A percentile compares a stretch with the other conserved stretches of the same genome.
phyloP scores from a whole-genome alignment of 2,329 filamentous ascomycete genomes.

The Colletotrichum sp. region DNA sequence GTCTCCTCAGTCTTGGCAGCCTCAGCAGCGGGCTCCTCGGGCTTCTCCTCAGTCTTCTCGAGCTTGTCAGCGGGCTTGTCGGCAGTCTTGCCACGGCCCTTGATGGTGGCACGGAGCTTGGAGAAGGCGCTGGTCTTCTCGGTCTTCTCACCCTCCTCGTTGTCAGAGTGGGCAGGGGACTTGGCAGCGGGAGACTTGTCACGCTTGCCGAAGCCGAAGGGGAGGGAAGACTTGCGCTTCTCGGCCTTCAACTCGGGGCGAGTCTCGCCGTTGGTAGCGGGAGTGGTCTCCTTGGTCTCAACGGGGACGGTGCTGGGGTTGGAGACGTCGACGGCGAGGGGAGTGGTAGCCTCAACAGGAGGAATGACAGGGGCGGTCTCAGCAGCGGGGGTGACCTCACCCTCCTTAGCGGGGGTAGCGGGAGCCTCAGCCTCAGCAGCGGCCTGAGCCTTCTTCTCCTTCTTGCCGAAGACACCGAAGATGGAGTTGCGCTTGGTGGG shows the following conservation, averaged over 20 bases:
- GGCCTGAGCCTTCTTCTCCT: conserved; percentile 65
- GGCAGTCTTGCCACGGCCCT: conserved; percentile 43
- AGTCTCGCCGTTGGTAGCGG: conserved; percentile 54
- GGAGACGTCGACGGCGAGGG: conserved; percentile 59
- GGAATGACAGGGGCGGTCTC: conserved; percentile 65
- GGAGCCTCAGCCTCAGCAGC: conserved; percentile 51
- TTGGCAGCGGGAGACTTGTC: conserved; percentile 48
- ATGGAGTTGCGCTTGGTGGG: conserved; percentile 63
- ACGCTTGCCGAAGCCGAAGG: conserved; percentile 76
- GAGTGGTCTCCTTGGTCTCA: conserved; percentile 49
- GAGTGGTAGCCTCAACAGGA: conserved; percentile 61
- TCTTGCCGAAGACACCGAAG: conserved; percentile 58
- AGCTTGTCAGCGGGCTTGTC: conserved; percentile 42
- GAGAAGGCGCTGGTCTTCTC: conserved; percentile 62
- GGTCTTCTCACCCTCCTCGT: conserved; percentile 64
- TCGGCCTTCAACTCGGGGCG: conserved; percentile 70
- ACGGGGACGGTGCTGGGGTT: conserved; percentile 50
- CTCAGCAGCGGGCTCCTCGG: conserved; percentile 34
- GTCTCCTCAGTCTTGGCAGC: conserved; percentile 26
- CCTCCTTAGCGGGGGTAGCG: conserved; percentile 48
- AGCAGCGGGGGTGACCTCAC: conserved; percentile 40
- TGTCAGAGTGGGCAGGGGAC: conserved; percentile 53
- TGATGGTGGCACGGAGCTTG: conserved; percentile 64
- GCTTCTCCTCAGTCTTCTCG: conserved; percentile 24
- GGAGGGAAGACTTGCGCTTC: conserved; percentile 82